phyloP scores from a whole-genome alignment of 495 filamentous ascomycete species.

The Wilcoxina mikolae region DNA sequence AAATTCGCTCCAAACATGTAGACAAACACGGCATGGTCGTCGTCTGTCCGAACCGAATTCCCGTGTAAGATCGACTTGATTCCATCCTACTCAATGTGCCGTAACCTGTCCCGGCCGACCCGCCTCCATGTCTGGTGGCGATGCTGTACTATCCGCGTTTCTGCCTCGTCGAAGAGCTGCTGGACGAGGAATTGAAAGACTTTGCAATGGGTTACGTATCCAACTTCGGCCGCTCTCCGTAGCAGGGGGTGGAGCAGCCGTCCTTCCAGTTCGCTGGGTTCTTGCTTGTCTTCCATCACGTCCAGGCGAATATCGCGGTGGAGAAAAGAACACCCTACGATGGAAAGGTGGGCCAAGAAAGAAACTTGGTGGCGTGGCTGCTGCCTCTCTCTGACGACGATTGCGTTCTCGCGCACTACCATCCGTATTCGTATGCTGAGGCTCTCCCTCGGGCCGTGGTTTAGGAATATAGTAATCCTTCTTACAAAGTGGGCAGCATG shows the following conservation, averaged over 20 bases:
- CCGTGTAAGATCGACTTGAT: too few species aligned
- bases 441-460: constrained; percentile 46
- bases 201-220: not conserved
- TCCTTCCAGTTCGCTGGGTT: not conserved
- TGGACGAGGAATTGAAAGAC: not conserved
- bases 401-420: not conserved
- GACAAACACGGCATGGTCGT: too few species aligned
- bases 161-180: not conserved
- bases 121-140: not conserved
- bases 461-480: constrained; percentile 90
- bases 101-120: too few species aligned
- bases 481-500: constrained; percentile 95
- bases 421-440: not conserved
- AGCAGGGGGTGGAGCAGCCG: not conserved
- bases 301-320: not conserved
- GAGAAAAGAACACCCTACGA: not conserved
- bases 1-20: too few species aligned
- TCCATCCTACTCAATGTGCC: too few species aligned
- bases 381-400: not conserved
- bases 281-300: not conserved
- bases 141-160: not conserved
- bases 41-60: too few species aligned
- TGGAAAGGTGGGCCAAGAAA: not conserved
- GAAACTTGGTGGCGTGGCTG: not conserved
- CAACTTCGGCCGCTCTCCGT: not conserved